Conservation (phyloP, 139 green algal species). For the Chloropicon primus region DNA sequence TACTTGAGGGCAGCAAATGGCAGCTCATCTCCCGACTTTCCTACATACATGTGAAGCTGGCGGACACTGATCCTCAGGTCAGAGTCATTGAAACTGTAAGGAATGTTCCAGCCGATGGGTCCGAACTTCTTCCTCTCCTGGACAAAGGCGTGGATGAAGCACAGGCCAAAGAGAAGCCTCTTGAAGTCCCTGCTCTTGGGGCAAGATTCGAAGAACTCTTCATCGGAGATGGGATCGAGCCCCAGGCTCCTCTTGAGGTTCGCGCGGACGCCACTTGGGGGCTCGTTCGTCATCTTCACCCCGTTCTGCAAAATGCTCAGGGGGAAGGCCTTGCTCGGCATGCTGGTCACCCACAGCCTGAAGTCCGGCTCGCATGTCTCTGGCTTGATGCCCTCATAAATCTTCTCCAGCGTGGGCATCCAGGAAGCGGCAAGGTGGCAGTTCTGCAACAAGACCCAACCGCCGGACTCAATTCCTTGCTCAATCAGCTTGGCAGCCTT, state of each 20-base stretch:
- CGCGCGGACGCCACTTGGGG: slow-evolving; percentile 36
- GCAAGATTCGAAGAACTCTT: slow-evolving; percentile 34
- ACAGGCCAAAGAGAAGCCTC: slow-evolving; percentile 44
- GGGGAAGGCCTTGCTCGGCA: not conserved
- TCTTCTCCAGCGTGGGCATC: slow-evolving; percentile 33
- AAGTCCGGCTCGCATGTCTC: slow-evolving; percentile 10
- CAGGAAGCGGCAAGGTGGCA: slow-evolving; percentile 28
- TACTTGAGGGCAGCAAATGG: slow-evolving; percentile 28
- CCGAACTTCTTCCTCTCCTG: slow-evolving; percentile 47
- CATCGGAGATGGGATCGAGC: slow-evolving; percentile 35
- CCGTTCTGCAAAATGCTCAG: slow-evolving; percentile 25
- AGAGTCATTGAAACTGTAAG: slow-evolving; percentile 27
- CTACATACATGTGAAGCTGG: slow-evolving; percentile 28
- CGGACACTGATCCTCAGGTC: slow-evolving; percentile 26
- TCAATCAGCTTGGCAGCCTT: slow-evolving; percentile 21
- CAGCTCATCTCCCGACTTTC: slow-evolving; percentile 15
- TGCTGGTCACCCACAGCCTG: slow-evolving; percentile 7
- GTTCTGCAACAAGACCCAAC: slow-evolving; percentile 34
- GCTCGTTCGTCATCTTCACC: slow-evolving; percentile 50
- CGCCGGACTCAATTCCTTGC: slow-evolving; percentile 8
- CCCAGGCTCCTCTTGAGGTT: slow-evolving; percentile 18
- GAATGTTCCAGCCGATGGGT: slow-evolving; percentile 35
- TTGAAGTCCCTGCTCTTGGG: slow-evolving; percentile 37
- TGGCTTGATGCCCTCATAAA: slow-evolving; percentile 21
- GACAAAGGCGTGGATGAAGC: slow-evolving; percentile 44